A percentile compares a stretch with the other conserved stretches of the same genome.
Evolutionary conservation across 805 yeast species (phyloP).

Genomic region (Wickerhamiella musiphila): DNA sequence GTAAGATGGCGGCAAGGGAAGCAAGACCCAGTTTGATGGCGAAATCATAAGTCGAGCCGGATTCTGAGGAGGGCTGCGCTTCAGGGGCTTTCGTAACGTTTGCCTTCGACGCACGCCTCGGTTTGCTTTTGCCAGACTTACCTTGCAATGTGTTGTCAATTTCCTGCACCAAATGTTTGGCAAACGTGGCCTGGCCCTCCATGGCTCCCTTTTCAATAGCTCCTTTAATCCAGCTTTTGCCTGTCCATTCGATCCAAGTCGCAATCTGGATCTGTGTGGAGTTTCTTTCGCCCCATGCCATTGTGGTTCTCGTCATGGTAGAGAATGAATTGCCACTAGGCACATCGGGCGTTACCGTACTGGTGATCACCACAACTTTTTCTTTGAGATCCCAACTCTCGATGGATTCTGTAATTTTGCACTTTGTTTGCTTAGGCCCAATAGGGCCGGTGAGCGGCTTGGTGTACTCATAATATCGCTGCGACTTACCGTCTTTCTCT

Average conservation of each 20-base stretch:
- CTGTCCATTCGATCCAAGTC: conserved; percentile 66
- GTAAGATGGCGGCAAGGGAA: neutral
- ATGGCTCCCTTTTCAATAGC: conserved; percentile 73
- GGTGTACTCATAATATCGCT: conserved; percentile 38
- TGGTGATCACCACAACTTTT: conserved; percentile 41
- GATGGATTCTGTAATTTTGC: conserved; percentile 48
- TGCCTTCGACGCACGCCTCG: conserved; percentile 1
- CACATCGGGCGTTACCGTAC: conserved; percentile 76
- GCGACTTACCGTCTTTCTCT: conserved; percentile 19
- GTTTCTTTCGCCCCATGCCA: conserved; percentile 57
- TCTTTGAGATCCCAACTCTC: conserved; percentile 36
- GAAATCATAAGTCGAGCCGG: neutral
- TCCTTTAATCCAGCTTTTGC: conserved; percentile 78
- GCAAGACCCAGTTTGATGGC: neutral
- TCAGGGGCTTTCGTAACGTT: conserved; percentile 6
- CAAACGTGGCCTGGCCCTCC: conserved; percentile 58
- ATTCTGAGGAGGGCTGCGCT: neutral
- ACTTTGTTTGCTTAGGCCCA: conserved; percentile 85
- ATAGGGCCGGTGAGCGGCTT: conserved; percentile 65
- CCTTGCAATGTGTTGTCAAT: conserved; percentile 18
- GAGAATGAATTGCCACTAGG: conserved; percentile 78
- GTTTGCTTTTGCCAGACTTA: conserved; percentile 3
- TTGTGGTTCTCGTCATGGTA: conserved; percentile 24
- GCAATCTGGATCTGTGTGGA: conserved; percentile 51
- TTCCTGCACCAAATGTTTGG: conserved; percentile 30